A percentile compares a stretch with the other conserved stretches of the same genome.
Evolutionary conservation across 2,329 filamentous ascomycete genomes (phyloP).

Genomic region (Diplodia corticola): DNA sequence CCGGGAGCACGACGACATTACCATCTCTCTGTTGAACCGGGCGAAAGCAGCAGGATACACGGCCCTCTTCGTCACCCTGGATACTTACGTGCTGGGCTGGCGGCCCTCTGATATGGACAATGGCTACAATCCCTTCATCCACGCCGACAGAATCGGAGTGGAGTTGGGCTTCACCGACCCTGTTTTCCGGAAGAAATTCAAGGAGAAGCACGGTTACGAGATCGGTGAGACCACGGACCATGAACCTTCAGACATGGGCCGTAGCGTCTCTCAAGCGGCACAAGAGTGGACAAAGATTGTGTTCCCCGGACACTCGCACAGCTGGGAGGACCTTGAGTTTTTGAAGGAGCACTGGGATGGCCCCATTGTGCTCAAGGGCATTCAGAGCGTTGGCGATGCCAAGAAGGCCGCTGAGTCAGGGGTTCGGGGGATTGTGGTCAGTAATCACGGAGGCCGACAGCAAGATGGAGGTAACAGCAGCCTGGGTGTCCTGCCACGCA

Average conservation of each 20-base stretch:
- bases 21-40: constrained; percentile 61
- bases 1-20: constrained; percentile 64
- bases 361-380: constrained; percentile 43
- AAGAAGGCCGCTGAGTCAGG: constrained; percentile 44
- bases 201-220: constrained; percentile 36
- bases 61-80: constrained; percentile 70
- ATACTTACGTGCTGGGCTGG: constrained; percentile 70
- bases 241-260: constrained; percentile 29
- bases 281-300: constrained; percentile 39
- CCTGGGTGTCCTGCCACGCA: constrained; percentile 51
- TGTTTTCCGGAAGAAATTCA: constrained; percentile 38
- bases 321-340: constrained; percentile 38
- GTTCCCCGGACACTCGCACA: constrained; percentile 37
- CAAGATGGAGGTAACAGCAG: constrained; percentile 56
- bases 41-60: constrained; percentile 64
- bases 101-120: constrained; percentile 67
- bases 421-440: constrained; percentile 50
- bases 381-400: constrained; percentile 42
- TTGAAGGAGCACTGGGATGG: constrained; percentile 39
- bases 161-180: constrained; percentile 41
- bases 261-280: constrained; percentile 24
- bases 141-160: constrained; percentile 38
- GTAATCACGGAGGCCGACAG: constrained; percentile 62
- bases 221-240: constrained; percentile 35
- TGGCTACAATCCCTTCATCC: constrained; percentile 58